Evolutionary conservation across 2,329 filamentous ascomycete genomes (phyloP), one percentile per base, ranked within the genome.

Genomic region (Xylariaceae sp.): DNA sequence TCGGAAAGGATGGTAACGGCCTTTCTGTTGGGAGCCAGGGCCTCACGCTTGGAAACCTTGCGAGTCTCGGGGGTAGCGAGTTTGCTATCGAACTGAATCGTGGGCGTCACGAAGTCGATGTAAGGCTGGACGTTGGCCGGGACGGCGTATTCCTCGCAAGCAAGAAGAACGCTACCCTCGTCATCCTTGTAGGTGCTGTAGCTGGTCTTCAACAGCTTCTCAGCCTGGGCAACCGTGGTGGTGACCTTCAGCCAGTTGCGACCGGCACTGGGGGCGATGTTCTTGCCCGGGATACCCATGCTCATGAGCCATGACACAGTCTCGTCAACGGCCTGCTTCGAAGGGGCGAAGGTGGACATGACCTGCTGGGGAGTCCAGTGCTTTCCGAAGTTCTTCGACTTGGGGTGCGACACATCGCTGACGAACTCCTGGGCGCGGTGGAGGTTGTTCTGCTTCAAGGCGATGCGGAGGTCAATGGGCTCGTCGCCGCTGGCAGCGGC

Each of bases 51-150:
- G 2, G 45, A 13, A 11, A 47, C 4, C 23, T 7, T 15, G 8
- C 18, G 30, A 10, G 51, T 58, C 30, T 34, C 53, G 2, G 8
- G 15, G 11, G 48, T 15, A 2, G 55, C 53, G 18, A 39, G 23
- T 13, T 53, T 55, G 8, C 49, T 10, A n/a, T 61, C 59, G 37
- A 61, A 61, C 23, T 61, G 59, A 10, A 59, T 56, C n/a, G 56
- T 58, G 4, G 59, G 59, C 5, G 59, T 49, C n/a, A 61, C 55
- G 37, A 61, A 61, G 56, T 61, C 59, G 18, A 61, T 50, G 18
- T 61, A 53, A n/a, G 49, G 44, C 23, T 23, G 59, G 3, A 61
- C 30, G 47, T 17, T 39, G 2, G 17, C 13, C 8, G 59, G 59
- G 15, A 61, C 1, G 4, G 55, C 30, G n/a, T 61, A 61, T 8